Conservation (phyloP, 257 asterid genomes). For the Mitragyna speciosa region DNA sequence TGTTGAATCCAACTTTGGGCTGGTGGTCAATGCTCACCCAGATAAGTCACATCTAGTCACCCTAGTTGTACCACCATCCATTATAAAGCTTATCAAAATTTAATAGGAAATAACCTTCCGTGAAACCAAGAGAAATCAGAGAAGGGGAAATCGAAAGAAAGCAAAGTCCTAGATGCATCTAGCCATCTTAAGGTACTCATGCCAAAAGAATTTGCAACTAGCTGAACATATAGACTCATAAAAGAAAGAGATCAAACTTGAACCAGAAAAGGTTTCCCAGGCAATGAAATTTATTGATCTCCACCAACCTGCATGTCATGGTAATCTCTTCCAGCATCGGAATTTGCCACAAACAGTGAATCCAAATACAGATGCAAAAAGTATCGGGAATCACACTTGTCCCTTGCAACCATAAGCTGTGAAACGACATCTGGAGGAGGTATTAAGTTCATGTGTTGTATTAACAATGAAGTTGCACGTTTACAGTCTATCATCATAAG, state of each 20-base stretch:
- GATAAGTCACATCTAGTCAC: background rate
- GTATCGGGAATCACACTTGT: constrained; percentile 59
- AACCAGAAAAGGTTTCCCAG: background rate
- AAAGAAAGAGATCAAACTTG: background rate
- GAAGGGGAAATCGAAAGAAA: background rate
- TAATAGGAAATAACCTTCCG: background rate
- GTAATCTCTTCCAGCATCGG: constrained; percentile 88
- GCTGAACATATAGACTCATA: background rate
- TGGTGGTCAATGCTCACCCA: background rate
- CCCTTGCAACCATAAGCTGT: constrained; percentile 68
- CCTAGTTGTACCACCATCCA: background rate
- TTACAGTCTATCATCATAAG: constrained; percentile 91
- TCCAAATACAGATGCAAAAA: constrained; percentile 75
- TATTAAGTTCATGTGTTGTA: constrained; percentile 64
- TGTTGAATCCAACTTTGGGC: background rate
- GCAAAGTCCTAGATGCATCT: background rate
- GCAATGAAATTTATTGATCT: constrained; percentile 3
- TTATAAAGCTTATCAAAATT: background rate
- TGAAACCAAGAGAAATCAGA: background rate
- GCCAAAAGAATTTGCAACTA: background rate
- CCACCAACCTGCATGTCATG: constrained; percentile 95
- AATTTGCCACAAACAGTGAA: constrained; percentile 68
- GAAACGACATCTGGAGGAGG: constrained; percentile 84
- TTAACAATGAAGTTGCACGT: constrained; percentile 72
- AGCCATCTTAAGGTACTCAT: background rate